Evolutionary conservation across 257 asterid species (phyloP).

Genomic region (Solanum lignicaule): DNA sequence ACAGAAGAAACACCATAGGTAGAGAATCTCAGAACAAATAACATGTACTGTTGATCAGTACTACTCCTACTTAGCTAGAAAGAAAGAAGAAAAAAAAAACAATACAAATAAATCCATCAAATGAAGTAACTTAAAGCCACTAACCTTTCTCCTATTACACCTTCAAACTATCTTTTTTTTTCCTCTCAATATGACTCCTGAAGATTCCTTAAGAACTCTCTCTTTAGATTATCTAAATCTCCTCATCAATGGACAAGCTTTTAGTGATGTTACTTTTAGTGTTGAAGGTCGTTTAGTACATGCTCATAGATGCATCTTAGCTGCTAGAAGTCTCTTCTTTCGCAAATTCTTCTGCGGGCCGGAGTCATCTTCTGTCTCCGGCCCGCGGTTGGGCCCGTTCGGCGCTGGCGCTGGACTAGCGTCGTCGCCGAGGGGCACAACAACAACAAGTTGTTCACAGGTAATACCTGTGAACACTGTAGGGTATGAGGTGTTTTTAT

Average conservation of each 20-base stretch:
- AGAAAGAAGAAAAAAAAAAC: neutral
- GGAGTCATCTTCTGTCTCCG: neutral
- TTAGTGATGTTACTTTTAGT: constrained; percentile 93
- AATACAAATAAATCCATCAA: neutral
- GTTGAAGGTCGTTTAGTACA: constrained; percentile 94
- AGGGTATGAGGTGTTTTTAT: constrained; percentile 74
- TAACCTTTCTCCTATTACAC: neutral
- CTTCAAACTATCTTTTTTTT: neutral
- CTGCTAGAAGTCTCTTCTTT: constrained; percentile 83
- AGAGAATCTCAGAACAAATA: constrained; percentile 18
- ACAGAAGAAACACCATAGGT: neutral
- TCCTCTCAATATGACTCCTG: constrained; percentile 7
- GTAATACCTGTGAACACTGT: constrained; percentile 85
- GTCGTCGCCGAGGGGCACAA: constrained; percentile 21
- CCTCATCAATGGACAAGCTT: constrained; percentile 93
- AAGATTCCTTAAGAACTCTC: constrained; percentile 75
- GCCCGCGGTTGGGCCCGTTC: constrained; percentile 7
- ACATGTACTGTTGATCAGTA: constrained; percentile 1
- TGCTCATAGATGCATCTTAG: constrained; percentile 89
- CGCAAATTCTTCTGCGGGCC: constrained; percentile 86
- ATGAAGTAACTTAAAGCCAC: constrained; percentile 2
- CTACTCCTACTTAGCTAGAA: neutral
- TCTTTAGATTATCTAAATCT: constrained; percentile 85
- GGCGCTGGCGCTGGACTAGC: neutral
- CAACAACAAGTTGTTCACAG: neutral